These are phyloP conservation scores for Starmera pachycereana DNA, from an alignment of 805 yeast species.

Conservation along the genomic window DNA sequence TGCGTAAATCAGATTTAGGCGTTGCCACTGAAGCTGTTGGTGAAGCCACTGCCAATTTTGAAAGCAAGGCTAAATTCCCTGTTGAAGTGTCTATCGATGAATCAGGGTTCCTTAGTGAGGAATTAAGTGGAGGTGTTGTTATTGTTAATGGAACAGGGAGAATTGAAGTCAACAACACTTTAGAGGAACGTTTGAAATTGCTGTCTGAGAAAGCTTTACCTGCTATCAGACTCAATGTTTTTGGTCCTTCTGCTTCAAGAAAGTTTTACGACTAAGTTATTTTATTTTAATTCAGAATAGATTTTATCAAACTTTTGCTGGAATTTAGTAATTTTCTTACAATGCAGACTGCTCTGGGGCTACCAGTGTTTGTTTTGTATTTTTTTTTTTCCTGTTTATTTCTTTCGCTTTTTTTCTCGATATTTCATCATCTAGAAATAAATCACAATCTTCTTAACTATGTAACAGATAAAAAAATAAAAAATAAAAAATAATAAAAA, in stretches of 20 bases:
- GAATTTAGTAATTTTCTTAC: too few relatives aligned
- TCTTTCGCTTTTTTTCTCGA: too few relatives aligned
- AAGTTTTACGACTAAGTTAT: constrained; percentile 75
- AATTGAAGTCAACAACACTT: constrained; percentile 84
- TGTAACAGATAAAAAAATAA: too few relatives aligned
- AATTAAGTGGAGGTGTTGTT: constrained; percentile 78
- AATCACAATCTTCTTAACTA: too few relatives aligned
- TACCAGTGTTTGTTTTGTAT: too few relatives aligned
- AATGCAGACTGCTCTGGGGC: too few relatives aligned
- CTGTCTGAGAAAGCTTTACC: constrained; percentile 83
- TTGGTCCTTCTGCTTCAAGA: constrained; percentile 77
- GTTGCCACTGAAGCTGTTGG: constrained; percentile 48
- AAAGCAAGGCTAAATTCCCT: constrained; percentile 47
- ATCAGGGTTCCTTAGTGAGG: constrained; percentile 44
- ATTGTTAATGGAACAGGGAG: constrained; percentile 63
- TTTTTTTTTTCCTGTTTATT: too few relatives aligned
- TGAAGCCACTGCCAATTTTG: constrained; percentile 54
- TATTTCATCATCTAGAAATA: too few relatives aligned
- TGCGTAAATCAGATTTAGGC: constrained; percentile 53
- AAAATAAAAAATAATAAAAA: too few relatives aligned
- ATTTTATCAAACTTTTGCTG: too few relatives aligned
- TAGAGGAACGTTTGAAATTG: constrained; percentile 85
- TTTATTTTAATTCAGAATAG: neutral
- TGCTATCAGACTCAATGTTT: constrained; percentile 80
- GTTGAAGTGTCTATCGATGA: constrained; percentile 50